These are phyloP conservation scores for Aristolochia contorta DNA, from an alignment of 164 flowering plant genomes.

Conservation along the genomic window DNA sequence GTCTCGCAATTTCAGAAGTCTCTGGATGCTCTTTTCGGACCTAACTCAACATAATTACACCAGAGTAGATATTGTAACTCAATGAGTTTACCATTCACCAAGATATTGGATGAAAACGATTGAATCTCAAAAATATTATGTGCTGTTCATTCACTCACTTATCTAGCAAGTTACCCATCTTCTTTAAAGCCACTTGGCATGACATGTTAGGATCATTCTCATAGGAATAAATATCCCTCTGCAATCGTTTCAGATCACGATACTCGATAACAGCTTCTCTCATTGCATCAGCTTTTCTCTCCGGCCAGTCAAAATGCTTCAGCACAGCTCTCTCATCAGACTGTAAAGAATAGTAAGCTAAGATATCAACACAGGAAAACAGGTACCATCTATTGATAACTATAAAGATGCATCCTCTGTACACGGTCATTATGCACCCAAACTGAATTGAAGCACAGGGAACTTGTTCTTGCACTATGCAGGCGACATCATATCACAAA, in stretches of 20 bases:
- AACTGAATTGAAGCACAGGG: too few species aligned
- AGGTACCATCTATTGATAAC: too few species aligned
- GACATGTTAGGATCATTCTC: conserved; percentile 35
- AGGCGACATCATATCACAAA: too few species aligned
- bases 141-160: conserved; percentile 27
- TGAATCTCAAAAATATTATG: background rate
- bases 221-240: conserved; percentile 37
- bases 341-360: conserved; percentile 15
- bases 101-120: conserved; percentile 1
- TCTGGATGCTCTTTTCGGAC: conserved; percentile 51
- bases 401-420: too few species aligned
- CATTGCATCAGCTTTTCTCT: conserved; percentile 67
- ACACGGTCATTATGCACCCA: too few species aligned
- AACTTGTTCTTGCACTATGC: too few species aligned
- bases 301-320: conserved; percentile 75
- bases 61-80: background rate
- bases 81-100: background rate
- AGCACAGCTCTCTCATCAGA: conserved; percentile 71
- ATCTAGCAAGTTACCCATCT: conserved; percentile 49
- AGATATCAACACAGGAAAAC: too few species aligned
- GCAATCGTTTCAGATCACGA: conserved; percentile 45
- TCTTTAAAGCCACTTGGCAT: conserved; percentile 46
- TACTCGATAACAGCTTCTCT: conserved; percentile 69
- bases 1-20: conserved; percentile 35
- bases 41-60: conserved; percentile 17